Conservation (phyloP, 2,329 filamentous ascomycete genomes). For the Camptophora hylomeconis region DNA sequence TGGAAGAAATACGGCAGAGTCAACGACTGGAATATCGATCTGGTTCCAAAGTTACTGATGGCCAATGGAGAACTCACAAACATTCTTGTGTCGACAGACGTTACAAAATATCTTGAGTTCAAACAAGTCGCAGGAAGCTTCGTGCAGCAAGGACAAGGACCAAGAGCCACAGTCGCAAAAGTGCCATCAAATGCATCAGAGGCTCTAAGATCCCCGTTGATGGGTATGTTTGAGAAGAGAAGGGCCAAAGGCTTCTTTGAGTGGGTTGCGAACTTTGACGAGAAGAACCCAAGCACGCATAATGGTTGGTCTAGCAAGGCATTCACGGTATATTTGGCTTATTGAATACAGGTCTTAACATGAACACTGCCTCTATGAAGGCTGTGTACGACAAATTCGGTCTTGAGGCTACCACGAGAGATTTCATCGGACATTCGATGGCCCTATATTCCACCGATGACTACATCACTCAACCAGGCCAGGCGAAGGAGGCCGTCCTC, state of each 20-base stretch:
- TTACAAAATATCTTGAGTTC: conserved; percentile 80
- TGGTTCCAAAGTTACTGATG: conserved; percentile 98
- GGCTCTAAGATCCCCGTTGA: conserved; percentile 80
- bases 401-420: conserved; percentile 74
- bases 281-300: conserved; percentile 71
- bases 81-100: conserved; percentile 92
- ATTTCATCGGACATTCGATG: conserved; percentile 98
- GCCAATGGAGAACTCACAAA: conserved; percentile 96
- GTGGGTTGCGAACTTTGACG: conserved; percentile 80
- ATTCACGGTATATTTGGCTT: no score
- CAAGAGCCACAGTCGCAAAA: conserved; percentile 87
- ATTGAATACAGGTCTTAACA: conserved; percentile 53
- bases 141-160: conserved; percentile 74
- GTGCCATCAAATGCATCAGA: conserved; percentile 87
- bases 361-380: conserved; percentile 76
- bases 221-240: conserved; percentile 97
- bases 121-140: conserved; percentile 92
- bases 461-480: conserved; percentile 62
- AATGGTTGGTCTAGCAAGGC: conserved; percentile 52
- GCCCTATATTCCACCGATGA: conserved; percentile 84
- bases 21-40: conserved; percentile 99
- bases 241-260: conserved; percentile 93
- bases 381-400: conserved; percentile 99
- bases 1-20: conserved; percentile 95
- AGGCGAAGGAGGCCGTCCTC: conserved; percentile 72